Evolutionary conservation across 2,329 filamentous ascomycete genomes (phyloP).

Genomic region (Exophiala viscosa): DNA sequence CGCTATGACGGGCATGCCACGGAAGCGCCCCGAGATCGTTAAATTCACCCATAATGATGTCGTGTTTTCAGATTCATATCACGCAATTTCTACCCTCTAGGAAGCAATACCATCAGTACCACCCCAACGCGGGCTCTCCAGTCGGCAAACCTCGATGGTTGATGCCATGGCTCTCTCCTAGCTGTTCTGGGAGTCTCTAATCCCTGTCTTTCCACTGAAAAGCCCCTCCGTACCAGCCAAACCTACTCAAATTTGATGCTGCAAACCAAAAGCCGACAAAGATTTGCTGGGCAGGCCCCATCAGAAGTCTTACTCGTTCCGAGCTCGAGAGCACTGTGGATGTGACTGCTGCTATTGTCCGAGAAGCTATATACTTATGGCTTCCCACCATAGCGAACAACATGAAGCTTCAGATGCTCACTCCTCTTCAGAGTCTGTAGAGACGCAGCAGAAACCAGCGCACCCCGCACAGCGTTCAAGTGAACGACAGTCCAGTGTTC

Average conservation of each 20-base stretch:
- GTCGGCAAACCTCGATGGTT: neutral
- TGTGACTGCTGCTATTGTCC: neutral
- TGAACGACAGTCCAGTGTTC: slow-evolving; percentile 19
- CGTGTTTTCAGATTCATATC: neutral
- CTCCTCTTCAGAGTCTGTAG: slow-evolving; percentile 4
- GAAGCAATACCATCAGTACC: neutral
- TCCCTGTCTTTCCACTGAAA: neutral
- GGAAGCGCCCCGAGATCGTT: too few relatives aligned
- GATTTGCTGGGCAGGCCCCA: neutral
- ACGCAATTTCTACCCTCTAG: neutral
- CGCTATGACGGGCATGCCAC: too few relatives aligned
- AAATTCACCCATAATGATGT: too few relatives aligned
- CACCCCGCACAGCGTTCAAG: neutral
- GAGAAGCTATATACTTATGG: slow-evolving; percentile 9
- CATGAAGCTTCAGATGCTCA: slow-evolving; percentile 4
- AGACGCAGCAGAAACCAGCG: neutral
- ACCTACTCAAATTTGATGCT: neutral
- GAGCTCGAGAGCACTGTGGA: too few relatives aligned
- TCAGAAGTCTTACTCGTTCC: neutral
- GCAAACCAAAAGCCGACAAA: neutral
- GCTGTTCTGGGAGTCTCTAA: neutral
- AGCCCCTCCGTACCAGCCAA: neutral
- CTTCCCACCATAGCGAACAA: slow-evolving; percentile 10
- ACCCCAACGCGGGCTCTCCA: neutral
- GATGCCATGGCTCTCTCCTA: neutral